Evolutionary conservation across 495 filamentous ascomycete genomes (phyloP), one percentile per base, ranked within the genome.

Genomic region (Penicillium silybi): DNA sequence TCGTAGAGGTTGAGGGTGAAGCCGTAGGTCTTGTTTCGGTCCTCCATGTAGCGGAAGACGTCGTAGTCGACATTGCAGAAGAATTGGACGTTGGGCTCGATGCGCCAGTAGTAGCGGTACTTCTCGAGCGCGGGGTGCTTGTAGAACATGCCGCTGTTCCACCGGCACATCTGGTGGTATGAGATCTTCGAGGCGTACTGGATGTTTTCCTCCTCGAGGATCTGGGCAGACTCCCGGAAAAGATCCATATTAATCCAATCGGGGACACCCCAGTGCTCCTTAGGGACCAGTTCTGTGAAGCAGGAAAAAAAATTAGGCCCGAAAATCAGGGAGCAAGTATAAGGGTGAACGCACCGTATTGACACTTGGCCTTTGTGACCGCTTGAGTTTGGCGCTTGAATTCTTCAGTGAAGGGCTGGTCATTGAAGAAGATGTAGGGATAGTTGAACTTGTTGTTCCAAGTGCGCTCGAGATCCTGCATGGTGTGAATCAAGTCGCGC

Each of bases 371-470:
- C 58, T 93, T 96, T 4, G 91, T 97, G 50, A 77, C 81, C 20
- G 82, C 85, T 58, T 79, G 72, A 7, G 90, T 97, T 66, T 72
- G 77, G 59, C 73, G 72, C 74, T 95, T 97, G 77, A 99, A 99
- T 62, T 97, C 92, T 32, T 89, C 85, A 13, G 86, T 81, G 66
- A 98, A 98, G 13, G 86, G 87, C 25, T 85, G 85, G 63, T 98
- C 93, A 72, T 99, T 99, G 76, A 99, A 92, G 71, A 99, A 97
- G 41, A 90, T 97, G 87, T 93, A 99, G 15, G 95, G 95, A 69
- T 97, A 99, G 72, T 99, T 97, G 80, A 97, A 99, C 65, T 97
- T 99, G 74, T 82, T 78, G 66, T 99, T 99, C 89, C 90, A 99
- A 7, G 92, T 97, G 53, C 89, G 72, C 71, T 99, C 95, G 45